Evolutionary conservation across 2,329 filamentous ascomycete genomes (phyloP).

Genomic region (Arthroderma sp.): DNA sequence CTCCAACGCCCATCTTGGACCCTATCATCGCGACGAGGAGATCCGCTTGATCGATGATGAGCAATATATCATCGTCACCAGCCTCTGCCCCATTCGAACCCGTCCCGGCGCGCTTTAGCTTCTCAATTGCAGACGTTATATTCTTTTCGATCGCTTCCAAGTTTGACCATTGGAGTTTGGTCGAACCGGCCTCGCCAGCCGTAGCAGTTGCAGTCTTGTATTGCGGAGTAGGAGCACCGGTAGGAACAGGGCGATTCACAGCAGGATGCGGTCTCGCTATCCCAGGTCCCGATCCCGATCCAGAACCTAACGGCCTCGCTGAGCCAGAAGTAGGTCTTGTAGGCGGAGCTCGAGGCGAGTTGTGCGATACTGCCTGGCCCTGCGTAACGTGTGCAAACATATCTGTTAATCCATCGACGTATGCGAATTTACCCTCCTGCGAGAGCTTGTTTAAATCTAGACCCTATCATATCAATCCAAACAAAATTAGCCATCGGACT

Average conservation of each 20-base stretch:
- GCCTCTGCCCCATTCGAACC: conserved; percentile 13
- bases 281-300: too few relatives aligned
- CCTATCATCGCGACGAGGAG: conserved; percentile 48
- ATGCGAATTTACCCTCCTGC: conserved; percentile 49
- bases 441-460: conserved; percentile 53
- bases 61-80: conserved; percentile 30
- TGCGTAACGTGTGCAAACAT: conserved; percentile 33
- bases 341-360: not conserved
- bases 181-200: not conserved
- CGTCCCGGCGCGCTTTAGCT: conserved; percentile 12
- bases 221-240: not conserved
- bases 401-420: conserved; percentile 60
- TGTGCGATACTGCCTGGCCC: not conserved
- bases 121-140: conserved; percentile 20
- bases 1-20: conserved; percentile 30
- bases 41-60: conserved; percentile 56
- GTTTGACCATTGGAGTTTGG: conserved; percentile 9
- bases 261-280: not conserved
- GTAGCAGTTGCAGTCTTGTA: not conserved
- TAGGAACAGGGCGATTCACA: not conserved
- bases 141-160: conserved; percentile 24
- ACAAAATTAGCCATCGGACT: too few relatives aligned
- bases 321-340: not conserved
- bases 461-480: conserved; percentile 36
- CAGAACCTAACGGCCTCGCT: too few relatives aligned